Base-by-base conservation (phyloP, 2,329 filamentous ascomycete species). In the Lasiodiplodia hormozganensis region DNA sequence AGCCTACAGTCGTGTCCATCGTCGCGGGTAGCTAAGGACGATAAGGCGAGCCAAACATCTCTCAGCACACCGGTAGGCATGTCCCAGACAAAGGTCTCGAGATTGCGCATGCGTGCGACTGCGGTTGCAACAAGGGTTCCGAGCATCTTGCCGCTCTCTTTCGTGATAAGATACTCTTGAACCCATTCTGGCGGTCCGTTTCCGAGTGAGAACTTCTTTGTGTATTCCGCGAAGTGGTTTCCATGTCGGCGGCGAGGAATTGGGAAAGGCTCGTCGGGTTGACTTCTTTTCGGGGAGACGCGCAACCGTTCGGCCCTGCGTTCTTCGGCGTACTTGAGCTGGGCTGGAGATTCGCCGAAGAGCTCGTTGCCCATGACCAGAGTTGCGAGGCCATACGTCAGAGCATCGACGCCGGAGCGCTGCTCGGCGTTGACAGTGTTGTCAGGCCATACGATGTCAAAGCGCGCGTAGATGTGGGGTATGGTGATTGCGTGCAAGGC, bases 381-480 rank as follows among this genome's bases (percentile, higher is more conserved):
- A 0, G 93, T 96, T 14, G 92, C 89, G 23, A 96, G 83, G 6
- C 93, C 92, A 76, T 93, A 95, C 0, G 92, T 94, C 56, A 96
- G 86, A 49, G 92, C 92, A 81, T 96, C 92, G 36, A 96, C 92
- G 68, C 90, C 91, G 51, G 89, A 89, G 53, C 89, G 85, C 66
- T 90, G 89, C 73, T 91, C 88, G 2, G 86, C 83, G 10, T 88
- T 85, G 8, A 86, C 83, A 71, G 87, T 86, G 38, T 87, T 88
- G 74, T 95, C 92, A 0, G 92, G 92, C 93, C 93, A 96, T 52
- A 95, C 91, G 71, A 96, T 96, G 76, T 96, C 92, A 79, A 96
- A 96, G 70, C 91, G 88, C 21, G 91, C 91, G 81, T 96, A 96
- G 72, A 96, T 93, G 73, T 90, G 88, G 21, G 92, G 92, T 28